phyloP scores from a whole-genome alignment of 1,284 basidiomycete species.

The Ganoderma sp. region DNA sequence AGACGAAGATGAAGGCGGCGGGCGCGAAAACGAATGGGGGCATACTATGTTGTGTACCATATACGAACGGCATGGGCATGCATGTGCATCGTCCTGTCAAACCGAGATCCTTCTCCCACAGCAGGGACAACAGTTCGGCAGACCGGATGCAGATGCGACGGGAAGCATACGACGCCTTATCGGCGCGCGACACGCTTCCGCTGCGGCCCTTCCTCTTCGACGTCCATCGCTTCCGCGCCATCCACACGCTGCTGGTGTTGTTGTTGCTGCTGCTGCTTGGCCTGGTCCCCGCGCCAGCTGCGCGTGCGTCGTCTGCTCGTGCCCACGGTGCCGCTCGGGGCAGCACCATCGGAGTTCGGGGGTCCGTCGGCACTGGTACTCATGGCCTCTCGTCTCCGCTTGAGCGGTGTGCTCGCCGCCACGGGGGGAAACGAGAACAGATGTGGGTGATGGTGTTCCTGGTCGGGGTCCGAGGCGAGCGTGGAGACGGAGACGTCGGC shows the following conservation, averaged over 20 bases:
- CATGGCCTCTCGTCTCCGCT: conserved; percentile 47
- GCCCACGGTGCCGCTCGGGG: conserved; percentile 18
- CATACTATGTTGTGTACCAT: conserved; percentile 2
- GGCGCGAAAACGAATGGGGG: conserved; percentile 2
- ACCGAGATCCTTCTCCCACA: neutral
- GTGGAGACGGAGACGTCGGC: conserved; percentile 18
- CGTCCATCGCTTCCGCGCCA: conserved; percentile 44
- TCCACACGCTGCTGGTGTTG: conserved; percentile 12
- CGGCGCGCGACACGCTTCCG: conserved; percentile 46
- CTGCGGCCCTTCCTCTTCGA: conserved; percentile 48
- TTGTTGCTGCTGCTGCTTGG: conserved; percentile 26
- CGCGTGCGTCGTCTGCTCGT: conserved; percentile 37
- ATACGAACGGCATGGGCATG: neutral
- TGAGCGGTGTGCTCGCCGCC: conserved; percentile 37
- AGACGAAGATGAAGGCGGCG: neutral
- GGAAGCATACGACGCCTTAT: conserved; percentile 25
- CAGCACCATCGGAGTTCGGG: conserved; percentile 14
- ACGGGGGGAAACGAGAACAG: conserved; percentile 7
- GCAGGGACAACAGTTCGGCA: neutral
- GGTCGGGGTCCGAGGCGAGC: neutral
- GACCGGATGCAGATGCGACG: neutral
- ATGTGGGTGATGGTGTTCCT: neutral
- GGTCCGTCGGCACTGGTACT: conserved; percentile 37
- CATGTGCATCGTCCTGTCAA: neutral
- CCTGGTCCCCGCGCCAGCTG: conserved; percentile 33